phyloP scores from a whole-genome alignment of 768 basidiomycete species.

The Leucocoprinus sp. region DNA sequence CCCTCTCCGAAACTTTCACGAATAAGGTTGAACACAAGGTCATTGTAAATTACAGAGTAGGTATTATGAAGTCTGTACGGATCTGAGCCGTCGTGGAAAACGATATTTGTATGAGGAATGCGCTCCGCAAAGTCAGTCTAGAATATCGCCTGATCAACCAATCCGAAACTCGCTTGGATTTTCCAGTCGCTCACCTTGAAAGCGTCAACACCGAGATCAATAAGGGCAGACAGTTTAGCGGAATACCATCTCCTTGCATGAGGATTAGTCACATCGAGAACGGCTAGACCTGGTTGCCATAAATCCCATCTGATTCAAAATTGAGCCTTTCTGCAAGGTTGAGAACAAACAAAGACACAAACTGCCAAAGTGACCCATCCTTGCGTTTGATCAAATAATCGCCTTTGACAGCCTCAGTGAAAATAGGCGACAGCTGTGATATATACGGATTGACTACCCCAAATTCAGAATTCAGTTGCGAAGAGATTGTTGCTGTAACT shows the following conservation, averaged over 20 bases:
- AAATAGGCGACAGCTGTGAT: conserved; percentile 60
- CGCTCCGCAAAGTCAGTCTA: conserved; percentile 76
- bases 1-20: conserved; percentile 51
- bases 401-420: conserved; percentile 58
- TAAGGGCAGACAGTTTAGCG: conserved; percentile 37
- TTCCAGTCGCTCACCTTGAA: conserved; percentile 40
- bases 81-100: conserved; percentile 60
- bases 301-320: conserved; percentile 18
- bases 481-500: conserved; percentile 11
- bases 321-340: background rate
- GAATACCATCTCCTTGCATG: conserved; percentile 48
- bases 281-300: conserved; percentile 36
- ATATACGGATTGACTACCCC: conserved; percentile 63
- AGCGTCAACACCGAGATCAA: conserved; percentile 47
- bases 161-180: background rate
- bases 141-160: background rate
- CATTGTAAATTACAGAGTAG: conserved; percentile 65
- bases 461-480: background rate
- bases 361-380: conserved; percentile 65
- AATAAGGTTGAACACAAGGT: conserved; percentile 56
- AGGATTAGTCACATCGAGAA: conserved; percentile 56
- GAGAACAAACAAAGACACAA: conserved; percentile 21
- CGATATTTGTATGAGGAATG: conserved; percentile 57
- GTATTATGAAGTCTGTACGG: conserved; percentile 65
- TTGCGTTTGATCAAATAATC: conserved; percentile 64